A percentile compares a stretch with the other conserved stretches of the same genome.
These are phyloP conservation scores for Hevea brasiliensis DNA, from an alignment of 345 rosid genomes.

Conservation along the genomic window DNA sequence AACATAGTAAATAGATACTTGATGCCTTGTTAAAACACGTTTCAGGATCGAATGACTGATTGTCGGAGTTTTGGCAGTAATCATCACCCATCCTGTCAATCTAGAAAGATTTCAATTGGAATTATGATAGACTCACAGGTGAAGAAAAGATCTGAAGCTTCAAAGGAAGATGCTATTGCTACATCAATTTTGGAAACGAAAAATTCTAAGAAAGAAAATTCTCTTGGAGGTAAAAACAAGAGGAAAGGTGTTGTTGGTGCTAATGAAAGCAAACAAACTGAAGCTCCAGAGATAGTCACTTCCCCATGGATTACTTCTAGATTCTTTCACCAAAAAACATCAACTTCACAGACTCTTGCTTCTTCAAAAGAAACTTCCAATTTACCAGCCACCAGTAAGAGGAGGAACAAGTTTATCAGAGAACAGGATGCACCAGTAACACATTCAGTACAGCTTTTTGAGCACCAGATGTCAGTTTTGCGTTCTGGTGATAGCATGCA, in stretches of 20 bases:
- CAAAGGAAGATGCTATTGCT: conserved; percentile 31
- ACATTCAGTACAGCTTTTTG: conserved; percentile 32
- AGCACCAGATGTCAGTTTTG: conserved; percentile 38
- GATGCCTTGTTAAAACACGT: conserved; percentile 6
- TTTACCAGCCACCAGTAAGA: conserved; percentile 33
- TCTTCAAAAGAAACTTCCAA: conserved; percentile 32
- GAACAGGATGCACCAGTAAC: conserved; percentile 34
- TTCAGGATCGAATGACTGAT: conserved; percentile 57
- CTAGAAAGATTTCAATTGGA: conserved; percentile 86
- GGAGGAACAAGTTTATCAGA: conserved; percentile 38
- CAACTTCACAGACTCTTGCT: conserved; percentile 38
- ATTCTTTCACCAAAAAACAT: conserved; percentile 36
- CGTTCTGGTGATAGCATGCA: conserved; percentile 33
- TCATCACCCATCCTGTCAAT: conserved; percentile 59
- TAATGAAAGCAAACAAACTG: conserved; percentile 37
- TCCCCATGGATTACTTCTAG: conserved; percentile 65
- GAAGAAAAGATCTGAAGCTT: conserved; percentile 39
- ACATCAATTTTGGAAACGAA: conserved; percentile 33
- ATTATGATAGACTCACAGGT: conserved; percentile 50
- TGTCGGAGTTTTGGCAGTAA: conserved; percentile 59
- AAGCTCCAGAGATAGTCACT: conserved; percentile 38
- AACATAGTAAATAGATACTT: neutral
- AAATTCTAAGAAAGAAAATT: conserved; percentile 29
- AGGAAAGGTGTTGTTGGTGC: conserved; percentile 30
- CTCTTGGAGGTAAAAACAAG: conserved; percentile 33